Base-by-base conservation (phyloP, 306 rosid genomes). In the Phaseolus lunatus region DNA sequence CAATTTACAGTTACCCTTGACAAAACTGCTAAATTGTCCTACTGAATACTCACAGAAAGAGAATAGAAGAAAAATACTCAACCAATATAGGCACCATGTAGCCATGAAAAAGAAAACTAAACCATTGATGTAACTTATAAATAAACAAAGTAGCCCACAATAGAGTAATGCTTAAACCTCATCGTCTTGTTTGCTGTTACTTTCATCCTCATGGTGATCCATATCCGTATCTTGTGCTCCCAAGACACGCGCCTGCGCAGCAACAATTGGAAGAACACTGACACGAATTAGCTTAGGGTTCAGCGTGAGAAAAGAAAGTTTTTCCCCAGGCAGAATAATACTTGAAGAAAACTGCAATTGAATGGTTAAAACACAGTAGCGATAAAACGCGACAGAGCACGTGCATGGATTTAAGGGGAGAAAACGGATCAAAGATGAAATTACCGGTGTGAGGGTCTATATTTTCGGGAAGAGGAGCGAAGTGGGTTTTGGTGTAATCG, bases 131-230 rank as follows among this genome's bases (percentile, higher is more conserved):
- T 5, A 14, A 84, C 15, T 65, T 3, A 2, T 4, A 20, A n/a
- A n/a, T 3, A 22, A 59, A 56, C 20, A 71, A 65, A 78, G 52
- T 15, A 56, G 24, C 12, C 35, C 64, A 73, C 11, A 24, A 70
- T 52, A 72, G 43, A 53, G 64, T 57, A 68, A 79, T 23, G 74
- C 79, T 72, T 67, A 82, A 75, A 90, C 98, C 97, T 92, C 97
- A 26, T 92, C 96, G 73, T 95, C 93, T 69, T 91, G 94, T 87
- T 95, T 92, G 74, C 88, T 79, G 53, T 82, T 93, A 82, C 86
- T 82, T 71, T 88, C 98, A 70, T 95, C 97, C 69, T 92, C 98
- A 2, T 84, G 87, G 57, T 82, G 82, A 72, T 82, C 85, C 85
- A 77, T 82, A 18, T 13, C 19, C 11, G 53, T 49, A 26, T 24